Evolutionary conservation across 768 basidiomycete species (phyloP).

Genomic region (Amanita brunnescens): DNA sequence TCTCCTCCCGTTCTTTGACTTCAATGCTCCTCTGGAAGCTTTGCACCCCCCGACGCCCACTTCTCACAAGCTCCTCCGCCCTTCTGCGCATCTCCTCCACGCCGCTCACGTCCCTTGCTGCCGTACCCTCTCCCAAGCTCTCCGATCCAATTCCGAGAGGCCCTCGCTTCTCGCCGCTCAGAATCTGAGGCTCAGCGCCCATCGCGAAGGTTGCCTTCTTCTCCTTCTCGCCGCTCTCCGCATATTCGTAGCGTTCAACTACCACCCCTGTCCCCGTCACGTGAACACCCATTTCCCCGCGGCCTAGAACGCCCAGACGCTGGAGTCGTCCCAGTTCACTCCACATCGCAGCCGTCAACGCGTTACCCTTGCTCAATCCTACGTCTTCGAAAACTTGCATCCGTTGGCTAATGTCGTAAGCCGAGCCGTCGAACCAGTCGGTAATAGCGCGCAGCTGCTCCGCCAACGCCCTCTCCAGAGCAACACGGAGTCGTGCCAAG

Average conservation of each 20-base stretch:
- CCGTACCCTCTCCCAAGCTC: constrained; percentile 26
- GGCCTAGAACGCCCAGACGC: constrained; percentile 25
- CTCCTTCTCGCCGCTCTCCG: constrained; percentile 14
- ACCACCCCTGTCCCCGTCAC: constrained; percentile 61
- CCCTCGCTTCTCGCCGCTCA: constrained; percentile 58
- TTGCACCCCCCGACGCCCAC: constrained; percentile 23
- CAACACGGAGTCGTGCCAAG: constrained; percentile 45
- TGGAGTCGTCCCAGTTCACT: constrained; percentile 57
- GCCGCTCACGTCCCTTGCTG: constrained; percentile 20
- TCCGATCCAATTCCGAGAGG: constrained; percentile 50
- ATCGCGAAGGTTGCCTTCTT: constrained; percentile 41
- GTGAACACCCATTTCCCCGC: constrained; percentile 32
- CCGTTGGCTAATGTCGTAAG: constrained; percentile 50
- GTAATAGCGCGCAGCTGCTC: constrained; percentile 44
- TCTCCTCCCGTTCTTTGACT: constrained; percentile 31
- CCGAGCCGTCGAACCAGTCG: constrained; percentile 45
- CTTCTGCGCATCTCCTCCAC: constrained; percentile 9
- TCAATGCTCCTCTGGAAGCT: constrained; percentile 38
- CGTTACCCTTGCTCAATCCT: constrained; percentile 40
- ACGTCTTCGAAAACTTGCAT: constrained; percentile 58
- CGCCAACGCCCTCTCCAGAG: constrained; percentile 48
- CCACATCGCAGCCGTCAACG: constrained; percentile 56
- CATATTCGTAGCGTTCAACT: constrained; percentile 34
- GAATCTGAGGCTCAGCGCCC: constrained; percentile 68
- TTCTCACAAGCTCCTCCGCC: constrained; percentile 15